Conservation (phyloP, 768 basidiomycete genomes). For the Butyriboletus loyo region DNA sequence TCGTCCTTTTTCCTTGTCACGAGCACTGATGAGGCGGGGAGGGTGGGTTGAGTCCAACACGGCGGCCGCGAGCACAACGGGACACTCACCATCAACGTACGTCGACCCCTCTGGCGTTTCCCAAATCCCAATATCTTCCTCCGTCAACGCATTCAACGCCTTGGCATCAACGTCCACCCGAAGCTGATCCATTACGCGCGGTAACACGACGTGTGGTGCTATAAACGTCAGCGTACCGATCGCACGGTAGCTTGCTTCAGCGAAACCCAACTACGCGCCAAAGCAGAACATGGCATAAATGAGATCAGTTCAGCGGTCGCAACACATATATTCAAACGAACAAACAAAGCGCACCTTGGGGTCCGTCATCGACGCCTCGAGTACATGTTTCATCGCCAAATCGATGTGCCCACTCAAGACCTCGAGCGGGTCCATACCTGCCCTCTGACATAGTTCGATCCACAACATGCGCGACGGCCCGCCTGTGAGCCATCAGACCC, state of each 20-base stretch:
- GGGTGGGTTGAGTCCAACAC: not conserved
- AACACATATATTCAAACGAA: not conserved
- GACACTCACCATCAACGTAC: constrained; percentile 69
- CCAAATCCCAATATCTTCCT: constrained; percentile 82
- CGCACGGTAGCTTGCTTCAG: constrained; percentile 71
- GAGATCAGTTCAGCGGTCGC: not conserved
- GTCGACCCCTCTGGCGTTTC: constrained; percentile 76
- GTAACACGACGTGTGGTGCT: constrained; percentile 63
- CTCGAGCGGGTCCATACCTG: constrained; percentile 61
- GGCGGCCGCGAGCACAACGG: not conserved
- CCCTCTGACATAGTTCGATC: constrained; percentile 79
- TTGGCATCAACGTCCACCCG: constrained; percentile 59
- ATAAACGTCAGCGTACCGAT: constrained; percentile 79
- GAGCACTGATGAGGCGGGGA: constrained; percentile 47
- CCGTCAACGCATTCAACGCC: constrained; percentile 59
- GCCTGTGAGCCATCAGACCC: constrained; percentile 9
- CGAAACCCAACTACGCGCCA: constrained; percentile 41
- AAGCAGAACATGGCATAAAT: not conserved
- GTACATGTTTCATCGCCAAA: constrained; percentile 45
- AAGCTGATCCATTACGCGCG: constrained; percentile 67
- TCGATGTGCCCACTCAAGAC: constrained; percentile 52
- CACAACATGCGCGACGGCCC: constrained; percentile 38
- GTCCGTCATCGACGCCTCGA: constrained; percentile 45
- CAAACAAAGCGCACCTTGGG: constrained; percentile 39
- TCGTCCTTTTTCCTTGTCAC: constrained; percentile 53